Evolutionary conservation across 169 alveolate species (phyloP), one percentile per base, ranked within the genome.

Genomic region (Eimeria brunetti): DNA sequence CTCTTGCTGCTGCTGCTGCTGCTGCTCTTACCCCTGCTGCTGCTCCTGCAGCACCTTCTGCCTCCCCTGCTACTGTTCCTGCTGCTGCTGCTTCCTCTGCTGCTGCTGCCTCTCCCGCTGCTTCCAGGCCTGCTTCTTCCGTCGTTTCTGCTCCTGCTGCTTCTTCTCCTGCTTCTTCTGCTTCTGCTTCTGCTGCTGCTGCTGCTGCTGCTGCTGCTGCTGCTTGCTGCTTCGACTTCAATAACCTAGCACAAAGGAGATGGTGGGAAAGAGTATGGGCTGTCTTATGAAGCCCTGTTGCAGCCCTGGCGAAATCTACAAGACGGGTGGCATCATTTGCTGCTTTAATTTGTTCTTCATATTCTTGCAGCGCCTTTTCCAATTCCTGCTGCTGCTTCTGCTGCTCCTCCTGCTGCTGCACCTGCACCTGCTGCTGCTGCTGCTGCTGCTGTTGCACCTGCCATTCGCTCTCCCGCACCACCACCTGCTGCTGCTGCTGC

Each of bases 1-100:
- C 84, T 73, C 51, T 49, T 73, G 51, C 84, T 73, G 84, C 84
- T 33, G 30, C 30, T 73, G 84, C 51, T 73, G 84, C 53, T 18
- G 51, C 84, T 14, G 44, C 84, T 36, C 51, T 41, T 36, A 9
- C n/a, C n/a, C 53, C 84, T 38, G 84, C 84, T 73, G 84, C 56
- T 1, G 8, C 27, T 73, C 4, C 51, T 73, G n/a, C n/a, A n/a
- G 53, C 51, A 8, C 44, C 76, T 64, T 18, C 69, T 12, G 69
- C 69, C 69, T 20, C 80, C 30, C 46, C 81, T 30, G 81, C 41
- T 1, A 41, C 81, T 71, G 81, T 41, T 71, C 46, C 44, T 71
- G 46, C 6, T 71, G 41, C 41, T 2, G 81, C 44, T 2, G 30
- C 81, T 71, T 22, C 49, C 30, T 30, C 49, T 75, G 85, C 36